Evolutionary conservation across 140 eudicot genomes (phyloP).

Genomic region (Flaveria floridana): DNA sequence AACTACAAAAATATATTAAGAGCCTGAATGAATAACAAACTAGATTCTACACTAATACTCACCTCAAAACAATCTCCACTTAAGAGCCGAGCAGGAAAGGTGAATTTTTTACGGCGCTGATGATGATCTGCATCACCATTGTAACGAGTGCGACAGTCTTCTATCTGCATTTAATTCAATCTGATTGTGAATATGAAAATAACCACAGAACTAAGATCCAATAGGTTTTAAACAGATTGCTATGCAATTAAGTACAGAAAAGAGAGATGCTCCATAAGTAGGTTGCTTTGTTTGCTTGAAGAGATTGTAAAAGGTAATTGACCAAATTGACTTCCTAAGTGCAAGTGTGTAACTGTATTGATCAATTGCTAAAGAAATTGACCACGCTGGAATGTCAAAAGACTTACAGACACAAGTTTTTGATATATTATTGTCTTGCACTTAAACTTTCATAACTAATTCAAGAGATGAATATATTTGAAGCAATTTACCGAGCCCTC

Average conservation of each 20-base stretch:
- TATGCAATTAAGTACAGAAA: background rate
- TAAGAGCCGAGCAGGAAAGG: constrained; percentile 86
- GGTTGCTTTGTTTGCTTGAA: background rate
- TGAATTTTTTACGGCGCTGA: constrained; percentile 92
- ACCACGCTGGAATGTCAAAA: background rate
- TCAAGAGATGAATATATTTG: constrained; percentile 9
- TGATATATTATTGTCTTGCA: background rate
- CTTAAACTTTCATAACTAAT: background rate
- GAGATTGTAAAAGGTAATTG: background rate
- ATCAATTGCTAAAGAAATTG: background rate
- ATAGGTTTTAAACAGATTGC: background rate
- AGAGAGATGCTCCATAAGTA: background rate
- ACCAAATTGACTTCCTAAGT: background rate
- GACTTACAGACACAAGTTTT: background rate
- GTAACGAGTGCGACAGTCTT: constrained; percentile 96
- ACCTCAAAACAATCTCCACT: constrained; percentile 99
- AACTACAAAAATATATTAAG: background rate
- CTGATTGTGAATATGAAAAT: constrained; percentile 13
- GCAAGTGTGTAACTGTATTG: background rate
- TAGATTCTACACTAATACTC: constrained; percentile 10
- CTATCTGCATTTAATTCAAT: constrained; percentile 57
- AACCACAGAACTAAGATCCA: constrained; percentile 8
- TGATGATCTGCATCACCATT: constrained; percentile 99
- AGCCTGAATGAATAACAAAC: background rate
- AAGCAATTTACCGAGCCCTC: constrained; percentile 79